Evolutionary conservation across 164 flowering plant genomes (phyloP).

Genomic region (Aristolochia fimbriata): DNA sequence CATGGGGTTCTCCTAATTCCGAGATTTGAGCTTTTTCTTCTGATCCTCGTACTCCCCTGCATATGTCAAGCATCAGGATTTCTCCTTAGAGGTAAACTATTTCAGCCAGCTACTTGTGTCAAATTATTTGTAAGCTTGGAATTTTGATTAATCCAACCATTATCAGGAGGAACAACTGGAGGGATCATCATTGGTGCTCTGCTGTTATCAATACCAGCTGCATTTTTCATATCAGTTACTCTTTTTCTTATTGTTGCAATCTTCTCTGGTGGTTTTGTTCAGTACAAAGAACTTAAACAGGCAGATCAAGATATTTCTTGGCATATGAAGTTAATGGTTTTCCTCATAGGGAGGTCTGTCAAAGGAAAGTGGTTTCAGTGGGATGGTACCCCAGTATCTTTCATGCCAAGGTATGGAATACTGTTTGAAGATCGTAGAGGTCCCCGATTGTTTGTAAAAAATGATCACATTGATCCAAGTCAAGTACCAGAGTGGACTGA

Average conservation of each 20-base stretch:
- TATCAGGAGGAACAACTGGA: slow-evolving; percentile 36
- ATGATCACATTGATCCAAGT: slow-evolving; percentile 25
- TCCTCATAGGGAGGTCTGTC: slow-evolving; percentile 22
- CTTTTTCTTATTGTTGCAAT: slow-evolving; percentile 34
- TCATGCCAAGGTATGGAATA: slow-evolving; percentile 38
- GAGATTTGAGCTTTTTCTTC: slow-evolving; percentile 47
- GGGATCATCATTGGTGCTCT: slow-evolving; percentile 42
- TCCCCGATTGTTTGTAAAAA: slow-evolving; percentile 27
- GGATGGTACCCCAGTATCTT: slow-evolving; percentile 36
- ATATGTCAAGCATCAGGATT: slow-evolving; percentile 50
- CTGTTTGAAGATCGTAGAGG: slow-evolving; percentile 45
- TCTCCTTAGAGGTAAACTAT: slow-evolving; percentile 37
- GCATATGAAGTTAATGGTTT: slow-evolving; percentile 20
- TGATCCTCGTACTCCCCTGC: slow-evolving; percentile 45
- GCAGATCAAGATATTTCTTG: slow-evolving; percentile 15
- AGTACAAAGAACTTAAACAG: slow-evolving; percentile 36
- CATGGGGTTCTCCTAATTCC: slow-evolving; percentile 38
- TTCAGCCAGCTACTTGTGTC: neutral
- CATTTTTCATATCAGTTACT: slow-evolving; percentile 34
- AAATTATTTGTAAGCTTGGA: neutral
- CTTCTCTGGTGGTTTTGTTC: slow-evolving; percentile 28
- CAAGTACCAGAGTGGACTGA: slow-evolving; percentile 26
- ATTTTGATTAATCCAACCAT: neutral
- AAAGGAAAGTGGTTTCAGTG: slow-evolving; percentile 47
- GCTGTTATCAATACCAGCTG: slow-evolving; percentile 39